Conservation (phyloP, 164 flowering plant species). For the Piper longum region DNA sequence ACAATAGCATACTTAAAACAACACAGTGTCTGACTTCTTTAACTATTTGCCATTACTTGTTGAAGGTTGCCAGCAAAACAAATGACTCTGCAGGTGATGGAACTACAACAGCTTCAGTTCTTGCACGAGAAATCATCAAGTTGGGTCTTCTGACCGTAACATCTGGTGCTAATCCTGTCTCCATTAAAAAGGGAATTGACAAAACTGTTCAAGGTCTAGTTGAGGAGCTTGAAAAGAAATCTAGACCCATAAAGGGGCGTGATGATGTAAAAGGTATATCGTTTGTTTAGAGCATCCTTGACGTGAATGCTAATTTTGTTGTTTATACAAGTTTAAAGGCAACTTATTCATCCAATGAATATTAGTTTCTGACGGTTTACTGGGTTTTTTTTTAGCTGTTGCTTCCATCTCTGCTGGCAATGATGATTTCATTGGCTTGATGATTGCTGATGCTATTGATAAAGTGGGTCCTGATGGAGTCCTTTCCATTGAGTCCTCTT, state of each 20-base stretch:
- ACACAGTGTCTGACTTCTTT: neutral
- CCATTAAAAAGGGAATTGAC: slow-evolving; percentile 83
- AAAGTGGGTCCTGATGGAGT: slow-evolving; percentile 99
- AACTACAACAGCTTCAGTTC: slow-evolving; percentile 87
- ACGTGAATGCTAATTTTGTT: too few species aligned
- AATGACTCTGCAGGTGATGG: slow-evolving; percentile 99
- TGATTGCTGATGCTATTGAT: slow-evolving; percentile 98
- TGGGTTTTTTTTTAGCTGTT: slow-evolving; percentile 48
- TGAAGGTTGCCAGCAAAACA: slow-evolving; percentile 91
- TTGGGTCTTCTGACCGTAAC: slow-evolving; percentile 77
- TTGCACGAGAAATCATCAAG: slow-evolving; percentile 89
- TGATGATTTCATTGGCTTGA: slow-evolving; percentile 74
- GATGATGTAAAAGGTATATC: slow-evolving; percentile 82
- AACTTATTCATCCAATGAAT: neutral
- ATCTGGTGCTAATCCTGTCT: slow-evolving; percentile 95
- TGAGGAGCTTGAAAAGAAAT: slow-evolving; percentile 68
- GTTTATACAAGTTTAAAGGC: too few species aligned
- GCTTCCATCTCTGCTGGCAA: slow-evolving; percentile 96
- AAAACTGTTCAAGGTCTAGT: slow-evolving; percentile 63
- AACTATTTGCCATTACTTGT: neutral
- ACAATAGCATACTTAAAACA: too few species aligned
- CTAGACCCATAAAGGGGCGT: slow-evolving; percentile 80
- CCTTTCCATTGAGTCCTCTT: slow-evolving; percentile 91
- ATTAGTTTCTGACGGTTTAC: neutral
- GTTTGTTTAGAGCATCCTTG: neutral